A percentile compares a stretch with the other conserved stretches of the same genome.
These are phyloP conservation scores for Leptodontidium sp. DNA, from an alignment of 2,329 filamentous ascomycete species.

Conservation along the genomic window DNA sequence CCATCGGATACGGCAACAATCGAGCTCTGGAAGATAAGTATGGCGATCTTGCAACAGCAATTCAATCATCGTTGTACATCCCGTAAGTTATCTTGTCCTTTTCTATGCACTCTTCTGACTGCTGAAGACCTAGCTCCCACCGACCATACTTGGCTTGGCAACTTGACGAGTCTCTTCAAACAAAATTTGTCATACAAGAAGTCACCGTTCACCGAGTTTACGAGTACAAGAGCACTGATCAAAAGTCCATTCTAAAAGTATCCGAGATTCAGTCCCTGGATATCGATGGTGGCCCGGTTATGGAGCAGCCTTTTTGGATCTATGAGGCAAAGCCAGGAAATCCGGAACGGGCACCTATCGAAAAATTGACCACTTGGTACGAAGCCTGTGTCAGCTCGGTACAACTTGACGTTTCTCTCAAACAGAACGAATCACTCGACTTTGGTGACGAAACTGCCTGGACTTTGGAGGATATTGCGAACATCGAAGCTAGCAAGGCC, in stretches of 20 bases:
- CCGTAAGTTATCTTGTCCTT: conserved; percentile 37
- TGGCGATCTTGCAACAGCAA: conserved; percentile 27
- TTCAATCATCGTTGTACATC: conserved; percentile 40
- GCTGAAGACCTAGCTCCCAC: conserved; percentile 5
- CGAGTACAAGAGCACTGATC: conserved; percentile 26
- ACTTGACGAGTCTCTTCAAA: conserved; percentile 16
- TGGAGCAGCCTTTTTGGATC: neutral
- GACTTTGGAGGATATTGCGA: conserved; percentile 26
- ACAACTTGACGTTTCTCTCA: conserved; percentile 24
- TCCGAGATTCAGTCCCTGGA: conserved; percentile 31
- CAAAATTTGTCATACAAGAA: conserved; percentile 21
- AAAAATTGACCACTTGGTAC: conserved; percentile 32
- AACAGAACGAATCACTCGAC: conserved; percentile 35
- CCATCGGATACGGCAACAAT: conserved; percentile 29
- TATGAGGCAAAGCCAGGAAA: conserved; percentile 17
- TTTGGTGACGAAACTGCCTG: conserved; percentile 37
- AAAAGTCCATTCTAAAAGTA: conserved; percentile 29
- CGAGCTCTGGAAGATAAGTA: conserved; percentile 32
- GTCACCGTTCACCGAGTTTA: conserved; percentile 29
- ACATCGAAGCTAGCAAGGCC: conserved; percentile 23
- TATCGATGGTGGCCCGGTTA: neutral
- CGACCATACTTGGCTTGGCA: conserved; percentile 35
- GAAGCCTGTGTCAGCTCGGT: conserved; percentile 33
- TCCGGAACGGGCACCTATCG: neutral
- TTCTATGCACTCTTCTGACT: neutral